Evolutionary conservation across 108 stramenopile genomes (phyloP).

Genomic region (Cyclostephanos invisitatus): DNA sequence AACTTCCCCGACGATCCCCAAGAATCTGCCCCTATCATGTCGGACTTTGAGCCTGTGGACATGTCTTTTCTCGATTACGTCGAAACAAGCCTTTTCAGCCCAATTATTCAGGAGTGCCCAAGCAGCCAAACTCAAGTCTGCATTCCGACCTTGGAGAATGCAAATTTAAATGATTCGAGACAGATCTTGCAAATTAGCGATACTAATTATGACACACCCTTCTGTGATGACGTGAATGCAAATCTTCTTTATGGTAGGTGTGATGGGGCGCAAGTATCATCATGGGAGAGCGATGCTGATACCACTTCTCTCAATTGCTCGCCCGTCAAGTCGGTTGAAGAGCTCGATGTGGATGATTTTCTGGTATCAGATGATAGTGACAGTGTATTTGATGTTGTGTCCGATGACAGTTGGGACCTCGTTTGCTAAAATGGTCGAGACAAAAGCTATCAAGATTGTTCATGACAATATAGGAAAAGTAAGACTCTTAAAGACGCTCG

Average conservation of each 20-base stretch:
- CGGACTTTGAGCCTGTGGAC: constrained; percentile 1
- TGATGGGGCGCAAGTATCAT: not conserved
- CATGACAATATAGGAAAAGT: too few relatives aligned
- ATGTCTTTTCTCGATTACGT: not conserved
- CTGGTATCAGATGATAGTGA: not conserved
- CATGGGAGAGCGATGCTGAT: not conserved
- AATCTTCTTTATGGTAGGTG: not conserved
- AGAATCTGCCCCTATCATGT: constrained; percentile 4
- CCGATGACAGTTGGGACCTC: not conserved
- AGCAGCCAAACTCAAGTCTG: not conserved
- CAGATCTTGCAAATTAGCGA: not conserved
- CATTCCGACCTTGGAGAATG: not conserved
- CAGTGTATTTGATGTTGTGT: not conserved
- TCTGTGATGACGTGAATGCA: not conserved
- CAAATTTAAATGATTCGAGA: not conserved
- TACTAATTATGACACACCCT: not conserved
- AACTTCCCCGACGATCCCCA: not conserved
- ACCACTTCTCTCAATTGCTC: not conserved
- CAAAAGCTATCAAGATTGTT: too few relatives aligned
- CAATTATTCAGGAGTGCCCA: not conserved
- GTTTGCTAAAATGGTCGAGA: not conserved
- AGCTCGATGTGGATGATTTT: not conserved
- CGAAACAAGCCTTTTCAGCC: not conserved
- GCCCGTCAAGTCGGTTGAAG: not conserved
- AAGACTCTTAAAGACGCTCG: too few relatives aligned